Conservation (phyloP, 305 asterid genomes). For the Petunia hybrid region DNA sequence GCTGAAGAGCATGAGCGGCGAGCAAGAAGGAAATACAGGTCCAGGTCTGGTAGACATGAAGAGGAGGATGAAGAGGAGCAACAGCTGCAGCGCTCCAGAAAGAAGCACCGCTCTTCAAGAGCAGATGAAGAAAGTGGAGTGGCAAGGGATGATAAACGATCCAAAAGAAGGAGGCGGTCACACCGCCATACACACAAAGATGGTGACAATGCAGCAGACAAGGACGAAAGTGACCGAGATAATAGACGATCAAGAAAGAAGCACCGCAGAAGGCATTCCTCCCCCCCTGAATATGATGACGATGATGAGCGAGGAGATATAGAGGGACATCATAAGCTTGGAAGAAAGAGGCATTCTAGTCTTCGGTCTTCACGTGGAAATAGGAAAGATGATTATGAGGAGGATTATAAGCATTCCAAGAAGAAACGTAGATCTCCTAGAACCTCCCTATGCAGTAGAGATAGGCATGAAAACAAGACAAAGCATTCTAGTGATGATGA, state of each 20-base stretch:
- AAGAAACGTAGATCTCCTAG: conserved; percentile 56
- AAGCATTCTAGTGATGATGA: conserved; percentile 32
- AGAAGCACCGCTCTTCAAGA: conserved; percentile 27
- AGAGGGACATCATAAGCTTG: conserved; percentile 43
- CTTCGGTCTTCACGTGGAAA: conserved; percentile 41
- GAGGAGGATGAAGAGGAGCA: conserved; percentile 40
- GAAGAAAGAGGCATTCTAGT: conserved; percentile 46
- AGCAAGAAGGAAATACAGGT: conserved; percentile 70
- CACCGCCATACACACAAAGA: conserved; percentile 23
- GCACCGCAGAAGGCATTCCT: conserved; percentile 33
- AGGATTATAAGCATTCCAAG: conserved; percentile 52
- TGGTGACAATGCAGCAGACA: conserved; percentile 28
- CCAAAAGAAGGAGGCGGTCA: conserved; percentile 21
- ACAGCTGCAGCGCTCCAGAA: neutral
- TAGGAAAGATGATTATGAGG: conserved; percentile 36
- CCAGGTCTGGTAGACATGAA: conserved; percentile 55
- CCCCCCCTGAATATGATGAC: conserved; percentile 42
- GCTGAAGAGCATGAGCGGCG: conserved; percentile 57
- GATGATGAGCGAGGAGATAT: conserved; percentile 47
- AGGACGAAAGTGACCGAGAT: conserved; percentile 32
- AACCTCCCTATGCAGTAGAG: conserved; percentile 43
- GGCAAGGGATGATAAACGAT: conserved; percentile 11
- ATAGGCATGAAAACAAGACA: conserved; percentile 25
- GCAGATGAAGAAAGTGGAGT: conserved; percentile 24
- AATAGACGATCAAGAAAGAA: conserved; percentile 41